Conservation (phyloP, 2,329 filamentous ascomycete species). For the Hymenotorrendiella dingleyae region DNA sequence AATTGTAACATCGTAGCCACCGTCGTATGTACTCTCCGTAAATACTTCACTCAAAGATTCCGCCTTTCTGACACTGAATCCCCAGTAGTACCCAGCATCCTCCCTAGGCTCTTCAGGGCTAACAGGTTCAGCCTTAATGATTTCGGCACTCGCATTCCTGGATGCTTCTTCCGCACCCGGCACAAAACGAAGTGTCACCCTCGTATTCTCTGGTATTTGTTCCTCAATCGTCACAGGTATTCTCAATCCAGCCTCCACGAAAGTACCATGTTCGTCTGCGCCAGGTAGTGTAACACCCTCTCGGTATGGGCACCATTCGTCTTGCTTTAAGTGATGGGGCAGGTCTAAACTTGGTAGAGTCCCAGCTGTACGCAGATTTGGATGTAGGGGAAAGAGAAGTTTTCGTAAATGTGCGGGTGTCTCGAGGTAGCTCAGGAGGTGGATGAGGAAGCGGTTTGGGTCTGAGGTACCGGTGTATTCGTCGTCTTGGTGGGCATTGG, state of each 20-base stretch:
- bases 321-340: constrained; percentile 71
- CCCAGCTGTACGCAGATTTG: constrained; percentile 69
- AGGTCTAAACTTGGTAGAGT: constrained; percentile 74
- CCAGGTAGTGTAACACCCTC: constrained; percentile 64
- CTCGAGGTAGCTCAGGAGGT: constrained; percentile 76
- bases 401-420: constrained; percentile 77
- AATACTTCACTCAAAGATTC: constrained; percentile 65
- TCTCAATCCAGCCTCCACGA: constrained; percentile 53
- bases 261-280: constrained; percentile 39
- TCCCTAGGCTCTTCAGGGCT: constrained; percentile 64
- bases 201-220: constrained; percentile 60
- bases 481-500: constrained; percentile 36
- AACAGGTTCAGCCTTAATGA: constrained; percentile 50
- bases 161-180: constrained; percentile 36
- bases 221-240: constrained; percentile 40
- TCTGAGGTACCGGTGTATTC: constrained; percentile 61
- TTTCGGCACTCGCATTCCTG: constrained; percentile 14
- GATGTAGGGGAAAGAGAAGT: constrained; percentile 69
- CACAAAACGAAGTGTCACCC: constrained; percentile 66
- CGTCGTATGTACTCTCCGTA: constrained; percentile 67
- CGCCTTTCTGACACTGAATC: constrained; percentile 65
- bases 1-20: constrained; percentile 76
- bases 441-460: constrained; percentile 73
- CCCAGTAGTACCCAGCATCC: constrained; percentile 81
- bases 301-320: constrained; percentile 74